Evolutionary conservation across 1,139 yeast genomes (phyloP), one percentile per base, ranked within the genome.

Genomic region (Meyerozyma sp.): DNA sequence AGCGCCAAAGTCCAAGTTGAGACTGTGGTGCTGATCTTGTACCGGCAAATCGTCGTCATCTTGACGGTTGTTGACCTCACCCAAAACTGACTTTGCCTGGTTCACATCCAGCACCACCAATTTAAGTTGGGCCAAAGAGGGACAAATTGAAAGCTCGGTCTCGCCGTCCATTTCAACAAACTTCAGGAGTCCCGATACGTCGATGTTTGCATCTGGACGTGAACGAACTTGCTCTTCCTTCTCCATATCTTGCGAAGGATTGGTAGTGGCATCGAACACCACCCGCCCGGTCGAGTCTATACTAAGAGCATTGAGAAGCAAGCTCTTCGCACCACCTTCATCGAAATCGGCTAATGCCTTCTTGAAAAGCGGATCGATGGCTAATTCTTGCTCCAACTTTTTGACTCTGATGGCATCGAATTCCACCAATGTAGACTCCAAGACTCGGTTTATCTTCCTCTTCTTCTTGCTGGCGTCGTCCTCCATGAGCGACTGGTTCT

Each of bases 321-420:
- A 67, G 43, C 95, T 86, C 55, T 84, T 88, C 8, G 97, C 91
- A 5, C 98, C 97, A 32, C 97, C 96, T 65, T 91, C 96, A 61
- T 91, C 97, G 56, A 90, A 91, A 48, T 90, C 96, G 0, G 96
- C 88, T 41, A 91, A 72, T 41, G 95, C 91, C 56, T 89, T 89
- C 49, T 88, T 84, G 63, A 91, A 89, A 42, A 91, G 70, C 0
- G 97, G 97, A 62, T 91, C 97, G 41, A 89, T 84, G 8, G 84
- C 77, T 26, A 87, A 66, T 53, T 87, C 95, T 50, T 84, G 82
- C 42, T 89, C 95, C 38, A 86, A 66, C 50, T 84, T 81, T 58
- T 84, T 85, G 47, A 85, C 71, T 51, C 69, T 70, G n/a, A 90
- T 70, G 18, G 77, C 65, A 5, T 79, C 82, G 56, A 85, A 85